Conservation (phyloP, 2,329 filamentous ascomycete species). For the Exophiala spinifera region DNA sequence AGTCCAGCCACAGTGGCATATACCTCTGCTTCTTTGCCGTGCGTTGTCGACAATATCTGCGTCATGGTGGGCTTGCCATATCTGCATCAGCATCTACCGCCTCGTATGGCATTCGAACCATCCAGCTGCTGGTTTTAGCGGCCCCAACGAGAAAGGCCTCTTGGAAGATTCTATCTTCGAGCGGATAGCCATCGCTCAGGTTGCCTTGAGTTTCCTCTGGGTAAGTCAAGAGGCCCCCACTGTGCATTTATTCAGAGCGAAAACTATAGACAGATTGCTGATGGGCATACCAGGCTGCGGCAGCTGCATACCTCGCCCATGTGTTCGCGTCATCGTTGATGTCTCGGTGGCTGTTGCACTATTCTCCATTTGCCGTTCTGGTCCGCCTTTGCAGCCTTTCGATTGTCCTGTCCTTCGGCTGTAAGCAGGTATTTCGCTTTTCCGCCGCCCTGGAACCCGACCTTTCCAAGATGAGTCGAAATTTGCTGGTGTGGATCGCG, state of each 20-base stretch:
- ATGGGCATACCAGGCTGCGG: constrained; percentile 18
- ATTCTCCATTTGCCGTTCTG: constrained; percentile 73
- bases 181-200: constrained; percentile 21
- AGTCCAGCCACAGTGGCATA: constrained; percentile 68
- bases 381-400: constrained; percentile 58
- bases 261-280: background rate
- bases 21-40: constrained; percentile 69
- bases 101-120: constrained; percentile 43
- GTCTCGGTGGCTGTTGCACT: constrained; percentile 66
- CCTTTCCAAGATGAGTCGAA: constrained; percentile 24
- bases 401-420: constrained; percentile 26
- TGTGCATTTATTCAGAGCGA: too few species aligned
- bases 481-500: constrained; percentile 25
- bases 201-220: constrained; percentile 30
- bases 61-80: constrained; percentile 68
- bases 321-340: constrained; percentile 29
- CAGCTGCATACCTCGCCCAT: constrained; percentile 28
- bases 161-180: constrained; percentile 36
- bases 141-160: constrained; percentile 40
- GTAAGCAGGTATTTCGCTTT: constrained; percentile 25
- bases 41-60: constrained; percentile 68
- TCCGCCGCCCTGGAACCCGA: constrained; percentile 23
- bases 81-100: constrained; percentile 51
- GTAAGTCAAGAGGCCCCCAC: constrained; percentile 16
- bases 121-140: constrained; percentile 38